Percentiles rank a stretch among this genome's conserved stretches.
phyloP scores from a whole-genome alignment of 768 basidiomycete genomes.

The Trametes maxima region DNA sequence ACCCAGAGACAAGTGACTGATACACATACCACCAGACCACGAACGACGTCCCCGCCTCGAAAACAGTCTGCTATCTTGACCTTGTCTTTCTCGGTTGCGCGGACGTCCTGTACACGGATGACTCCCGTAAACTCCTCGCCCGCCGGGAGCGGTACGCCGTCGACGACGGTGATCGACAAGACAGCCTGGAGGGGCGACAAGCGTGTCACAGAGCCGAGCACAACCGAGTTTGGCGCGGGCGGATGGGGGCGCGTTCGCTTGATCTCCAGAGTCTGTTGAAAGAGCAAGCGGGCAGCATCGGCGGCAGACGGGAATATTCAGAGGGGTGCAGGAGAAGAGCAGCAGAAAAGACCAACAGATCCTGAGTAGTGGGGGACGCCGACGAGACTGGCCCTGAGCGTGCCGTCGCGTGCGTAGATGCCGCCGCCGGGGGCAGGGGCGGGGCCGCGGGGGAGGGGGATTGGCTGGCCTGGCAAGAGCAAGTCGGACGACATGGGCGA shows the following conservation, averaged over 20 bases:
- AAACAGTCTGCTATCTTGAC: constrained; percentile 91
- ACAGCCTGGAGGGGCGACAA: constrained; percentile 83
- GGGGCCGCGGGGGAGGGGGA: constrained; percentile 57
- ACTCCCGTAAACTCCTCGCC: constrained; percentile 92
- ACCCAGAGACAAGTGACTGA: background rate
- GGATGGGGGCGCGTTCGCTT: constrained; percentile 68
- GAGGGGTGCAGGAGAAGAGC: constrained; percentile 26
- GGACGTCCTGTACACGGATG: constrained; percentile 84
- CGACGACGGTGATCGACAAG: constrained; percentile 83
- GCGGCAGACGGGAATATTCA: constrained; percentile 17
- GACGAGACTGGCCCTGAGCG: constrained; percentile 69
- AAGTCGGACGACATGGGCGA: constrained; percentile 29
- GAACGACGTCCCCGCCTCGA: constrained; percentile 88
- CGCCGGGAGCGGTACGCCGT: constrained; percentile 76
- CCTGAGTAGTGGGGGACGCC: constrained; percentile 64
- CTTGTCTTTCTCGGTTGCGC: constrained; percentile 88
- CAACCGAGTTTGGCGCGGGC: constrained; percentile 71
- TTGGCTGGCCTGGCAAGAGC: constrained; percentile 80
- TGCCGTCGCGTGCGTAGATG: constrained; percentile 63
- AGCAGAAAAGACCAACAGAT: constrained; percentile 58
- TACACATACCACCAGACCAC: constrained; percentile 75
- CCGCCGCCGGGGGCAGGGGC: constrained; percentile 64
- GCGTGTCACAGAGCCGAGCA: constrained; percentile 82
- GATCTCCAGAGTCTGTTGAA: constrained; percentile 58
- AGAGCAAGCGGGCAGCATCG: constrained; percentile 5